Percentiles rank a stretch among this genome's conserved stretches.
Conservation (phyloP, 2,329 filamentous ascomycete genomes). For the Fusarium acutatum region DNA sequence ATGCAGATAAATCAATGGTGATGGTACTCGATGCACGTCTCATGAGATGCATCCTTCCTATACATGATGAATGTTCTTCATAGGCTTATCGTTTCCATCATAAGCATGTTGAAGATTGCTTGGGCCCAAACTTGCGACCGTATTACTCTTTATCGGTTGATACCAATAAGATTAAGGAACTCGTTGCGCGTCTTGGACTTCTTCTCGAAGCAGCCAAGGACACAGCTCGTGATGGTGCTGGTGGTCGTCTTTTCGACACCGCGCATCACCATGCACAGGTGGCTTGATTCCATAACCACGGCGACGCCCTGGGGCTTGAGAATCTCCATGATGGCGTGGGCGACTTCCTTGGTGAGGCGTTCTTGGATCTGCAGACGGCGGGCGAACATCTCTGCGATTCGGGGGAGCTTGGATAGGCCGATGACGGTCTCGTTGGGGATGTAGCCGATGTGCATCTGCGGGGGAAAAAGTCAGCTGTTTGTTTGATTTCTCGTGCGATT, state of each 20-base stretch:
- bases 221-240: slow-evolving; percentile 93
- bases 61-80: slow-evolving; percentile 27
- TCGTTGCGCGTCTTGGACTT: slow-evolving; percentile 95
- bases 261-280: slow-evolving; percentile 98
- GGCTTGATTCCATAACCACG: slow-evolving; percentile 96
- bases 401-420: slow-evolving; percentile 92
- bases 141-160: slow-evolving; percentile 55
- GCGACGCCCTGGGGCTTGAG: slow-evolving; percentile 93
- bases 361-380: slow-evolving; percentile 95
- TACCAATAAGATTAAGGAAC: slow-evolving; percentile 81
- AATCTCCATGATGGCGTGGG: slow-evolving; percentile 90
- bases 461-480: slow-evolving; percentile 6
- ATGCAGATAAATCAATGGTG: slow-evolving; percentile 26
- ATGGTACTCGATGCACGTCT: slow-evolving; percentile 2
- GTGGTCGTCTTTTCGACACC: slow-evolving; percentile 93
- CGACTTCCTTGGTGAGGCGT: slow-evolving; percentile 93
- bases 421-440: slow-evolving; percentile 92
- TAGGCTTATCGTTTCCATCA: slow-evolving; percentile 22
- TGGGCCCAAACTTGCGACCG: not conserved
- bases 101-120: slow-evolving; percentile 30
- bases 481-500: not conserved
- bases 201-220: slow-evolving; percentile 93
- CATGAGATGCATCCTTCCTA: slow-evolving; percentile 4
- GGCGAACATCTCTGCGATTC: slow-evolving; percentile 97
- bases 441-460: slow-evolving; percentile 97